A percentile compares a stretch with the other conserved stretches of the same genome.
These are phyloP conservation scores for Corymbia maculata DNA, from an alignment of 345 rosid species.

Conservation along the genomic window DNA sequence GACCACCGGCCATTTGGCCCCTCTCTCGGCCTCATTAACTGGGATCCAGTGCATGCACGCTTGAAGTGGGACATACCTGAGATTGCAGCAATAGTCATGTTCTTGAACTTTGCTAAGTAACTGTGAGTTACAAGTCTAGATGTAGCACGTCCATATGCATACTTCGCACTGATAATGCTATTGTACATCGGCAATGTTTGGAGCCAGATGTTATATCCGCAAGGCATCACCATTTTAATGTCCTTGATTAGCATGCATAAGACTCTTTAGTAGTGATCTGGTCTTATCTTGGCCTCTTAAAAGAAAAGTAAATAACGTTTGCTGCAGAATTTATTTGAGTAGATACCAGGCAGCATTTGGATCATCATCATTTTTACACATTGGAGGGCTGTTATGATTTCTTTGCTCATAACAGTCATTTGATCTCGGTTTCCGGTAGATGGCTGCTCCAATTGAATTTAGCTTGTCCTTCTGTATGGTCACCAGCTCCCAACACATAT, in stretches of 20 bases:
- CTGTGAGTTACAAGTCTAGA: not conserved
- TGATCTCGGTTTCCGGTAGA: conserved; percentile 63
- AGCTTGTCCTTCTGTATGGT: conserved; percentile 70
- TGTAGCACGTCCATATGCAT: not conserved
- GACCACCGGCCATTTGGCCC: conserved; percentile 59
- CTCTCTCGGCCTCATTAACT: conserved; percentile 34
- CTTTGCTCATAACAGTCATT: conserved; percentile 79
- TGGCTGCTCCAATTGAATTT: conserved; percentile 65
- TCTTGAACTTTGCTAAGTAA: not conserved
- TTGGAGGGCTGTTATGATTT: conserved; percentile 48
- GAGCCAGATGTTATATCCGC: not conserved
- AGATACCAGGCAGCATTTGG: conserved; percentile 80
- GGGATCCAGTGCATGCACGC: conserved; percentile 78
- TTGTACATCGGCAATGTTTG: not conserved
- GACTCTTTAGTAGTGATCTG: not conserved
- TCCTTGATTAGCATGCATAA: not conserved
- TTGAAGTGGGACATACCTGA: conserved; percentile 83
- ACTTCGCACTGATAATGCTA: not conserved
- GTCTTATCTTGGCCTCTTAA: not conserved
- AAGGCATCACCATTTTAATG: not conserved
- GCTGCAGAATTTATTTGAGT: not conserved
- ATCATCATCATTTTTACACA: conserved; percentile 70
- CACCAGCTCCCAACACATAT: conserved; percentile 89
- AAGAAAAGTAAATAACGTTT: not conserved
- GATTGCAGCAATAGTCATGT: not conserved